These are phyloP conservation scores for Actinomortierella wolfii DNA, from an alignment of 371 early-diverging fungal species.

Conservation along the genomic window DNA sequence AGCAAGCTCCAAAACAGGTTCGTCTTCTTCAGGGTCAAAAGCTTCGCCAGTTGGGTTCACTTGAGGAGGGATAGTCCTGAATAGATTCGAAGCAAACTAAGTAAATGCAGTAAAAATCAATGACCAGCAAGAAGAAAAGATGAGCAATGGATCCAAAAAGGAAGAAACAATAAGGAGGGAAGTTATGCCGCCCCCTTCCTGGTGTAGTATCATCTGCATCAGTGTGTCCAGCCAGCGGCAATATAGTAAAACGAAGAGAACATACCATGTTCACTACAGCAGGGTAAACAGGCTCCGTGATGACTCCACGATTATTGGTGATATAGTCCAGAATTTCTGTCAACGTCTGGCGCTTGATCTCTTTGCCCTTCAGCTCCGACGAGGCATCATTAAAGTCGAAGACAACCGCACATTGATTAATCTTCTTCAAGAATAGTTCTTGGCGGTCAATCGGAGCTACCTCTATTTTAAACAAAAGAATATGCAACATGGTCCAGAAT, in stretches of 20 bases:
- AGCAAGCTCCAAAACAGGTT: slow-evolving; percentile 92
- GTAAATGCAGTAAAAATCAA: background rate
- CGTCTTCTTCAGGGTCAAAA: slow-evolving; percentile 98
- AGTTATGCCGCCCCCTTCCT: too few relatives aligned
- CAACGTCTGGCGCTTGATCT: slow-evolving; percentile 90
- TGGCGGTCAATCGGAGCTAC: slow-evolving; percentile 70
- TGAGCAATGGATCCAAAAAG: too few relatives aligned
- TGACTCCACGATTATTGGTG: slow-evolving; percentile 79
- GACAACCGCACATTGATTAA: slow-evolving; percentile 86
- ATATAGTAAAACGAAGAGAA: too few relatives aligned
- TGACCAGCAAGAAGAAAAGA: too few relatives aligned
- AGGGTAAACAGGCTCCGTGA: slow-evolving; percentile 87
- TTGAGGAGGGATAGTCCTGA: slow-evolving; percentile 94
- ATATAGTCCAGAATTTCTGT: slow-evolving; percentile 93
- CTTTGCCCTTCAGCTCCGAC: slow-evolving; percentile 88
- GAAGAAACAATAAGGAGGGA: too few relatives aligned
- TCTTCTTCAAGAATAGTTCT: slow-evolving; percentile 85
- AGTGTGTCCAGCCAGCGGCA: too few relatives aligned
- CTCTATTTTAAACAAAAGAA: slow-evolving; percentile 53
- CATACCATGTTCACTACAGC: slow-evolving; percentile 91
- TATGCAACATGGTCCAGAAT: background rate
- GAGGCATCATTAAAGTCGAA: slow-evolving; percentile 94
- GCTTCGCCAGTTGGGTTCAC: slow-evolving; percentile 90
- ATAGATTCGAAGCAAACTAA: slow-evolving; percentile 90
- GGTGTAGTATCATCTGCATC: too few relatives aligned